Percentiles rank a stretch among this genome's conserved stretches.
Evolutionary conservation across 257 asterid species (phyloP).

Genomic region (Thymus mandschuricus): DNA sequence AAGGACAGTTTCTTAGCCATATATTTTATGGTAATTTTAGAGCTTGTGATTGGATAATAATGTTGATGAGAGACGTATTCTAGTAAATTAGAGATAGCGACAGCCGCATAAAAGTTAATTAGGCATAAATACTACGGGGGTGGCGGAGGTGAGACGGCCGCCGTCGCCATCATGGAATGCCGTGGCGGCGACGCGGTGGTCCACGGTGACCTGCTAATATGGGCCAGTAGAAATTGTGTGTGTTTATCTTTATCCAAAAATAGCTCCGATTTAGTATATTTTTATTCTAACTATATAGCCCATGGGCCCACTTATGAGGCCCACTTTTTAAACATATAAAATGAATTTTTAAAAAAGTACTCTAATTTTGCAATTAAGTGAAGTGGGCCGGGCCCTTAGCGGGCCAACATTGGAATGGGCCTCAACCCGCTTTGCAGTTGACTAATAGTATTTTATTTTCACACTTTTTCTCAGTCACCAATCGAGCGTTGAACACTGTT

Average conservation of each 20-base stretch:
- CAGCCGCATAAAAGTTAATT: constrained; percentile 6
- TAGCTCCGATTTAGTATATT: neutral
- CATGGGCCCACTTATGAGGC: no score
- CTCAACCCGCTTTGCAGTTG: neutral
- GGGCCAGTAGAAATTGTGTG: neutral
- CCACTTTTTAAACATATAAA: no score
- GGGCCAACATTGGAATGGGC: constrained; percentile 5
- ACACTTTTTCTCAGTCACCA: no score
- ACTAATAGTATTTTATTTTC: no score
- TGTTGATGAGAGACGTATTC: neutral
- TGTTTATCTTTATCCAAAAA: no score
- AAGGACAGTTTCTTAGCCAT: no score
- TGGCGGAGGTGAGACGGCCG: constrained; percentile 24
- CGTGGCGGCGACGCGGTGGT: constrained; percentile 34
- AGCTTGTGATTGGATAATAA: no score
- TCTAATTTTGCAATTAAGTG: neutral
- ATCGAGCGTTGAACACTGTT: no score
- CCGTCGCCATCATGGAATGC: constrained; percentile 31
- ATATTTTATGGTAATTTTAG: no score
- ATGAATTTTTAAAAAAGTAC: neutral
- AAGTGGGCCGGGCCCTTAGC: neutral
- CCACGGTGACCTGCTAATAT: constrained; percentile 16
- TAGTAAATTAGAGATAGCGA: constrained; percentile 1
- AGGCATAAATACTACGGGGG: neutral
- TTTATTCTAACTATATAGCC: no score